phyloP scores from a whole-genome alignment of 192 early-diverging fungal species.

The Kappamyces sp. region DNA sequence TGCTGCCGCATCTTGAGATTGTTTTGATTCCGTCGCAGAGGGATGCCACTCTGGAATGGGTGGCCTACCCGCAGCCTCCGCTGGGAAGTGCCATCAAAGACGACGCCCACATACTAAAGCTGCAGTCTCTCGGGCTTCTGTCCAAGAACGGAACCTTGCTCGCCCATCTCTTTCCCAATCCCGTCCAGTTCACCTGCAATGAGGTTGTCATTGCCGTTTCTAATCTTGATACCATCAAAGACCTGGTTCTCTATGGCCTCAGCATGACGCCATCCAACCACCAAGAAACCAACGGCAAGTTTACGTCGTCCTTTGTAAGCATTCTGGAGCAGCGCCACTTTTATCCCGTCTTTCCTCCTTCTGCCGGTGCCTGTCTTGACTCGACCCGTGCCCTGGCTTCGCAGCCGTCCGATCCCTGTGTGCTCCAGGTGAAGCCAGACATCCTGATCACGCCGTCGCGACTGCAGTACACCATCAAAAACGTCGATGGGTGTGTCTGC shows the following conservation, averaged over 20 bases:
- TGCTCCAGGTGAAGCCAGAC: conserved; percentile 69
- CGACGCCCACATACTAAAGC: conserved; percentile 15
- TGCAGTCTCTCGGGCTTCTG: conserved; percentile 19
- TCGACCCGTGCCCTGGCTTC: conserved; percentile 23
- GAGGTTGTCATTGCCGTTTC: conserved; percentile 72
- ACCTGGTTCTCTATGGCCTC: conserved; percentile 20
- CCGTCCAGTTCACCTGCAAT: conserved; percentile 76
- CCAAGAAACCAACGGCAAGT: not conserved
- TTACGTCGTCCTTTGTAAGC: conserved; percentile 67
- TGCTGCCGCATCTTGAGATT: conserved; percentile 12
- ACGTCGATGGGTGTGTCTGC: conserved; percentile 67
- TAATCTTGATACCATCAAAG: conserved; percentile 73
- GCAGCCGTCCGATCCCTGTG: conserved; percentile 26
- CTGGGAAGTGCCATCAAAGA: conserved; percentile 35
- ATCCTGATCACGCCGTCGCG: conserved; percentile 71
- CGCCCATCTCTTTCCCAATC: conserved; percentile 61
- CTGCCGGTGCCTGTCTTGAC: conserved; percentile 31
- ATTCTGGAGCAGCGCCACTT: conserved; percentile 76
- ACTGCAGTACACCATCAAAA: conserved; percentile 66
- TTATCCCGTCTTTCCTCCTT: conserved; percentile 78
- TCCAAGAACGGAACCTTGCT: conserved; percentile 19
- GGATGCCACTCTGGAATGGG: conserved; percentile 67
- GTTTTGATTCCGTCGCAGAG: conserved; percentile 71
- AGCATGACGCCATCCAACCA: not conserved
- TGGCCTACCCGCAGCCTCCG: conserved; percentile 81